Evolutionary conservation across 1,284 basidiomycete genomes (phyloP), one percentile per base, ranked within the genome.

Genomic region (Austropuccinia psidii): DNA sequence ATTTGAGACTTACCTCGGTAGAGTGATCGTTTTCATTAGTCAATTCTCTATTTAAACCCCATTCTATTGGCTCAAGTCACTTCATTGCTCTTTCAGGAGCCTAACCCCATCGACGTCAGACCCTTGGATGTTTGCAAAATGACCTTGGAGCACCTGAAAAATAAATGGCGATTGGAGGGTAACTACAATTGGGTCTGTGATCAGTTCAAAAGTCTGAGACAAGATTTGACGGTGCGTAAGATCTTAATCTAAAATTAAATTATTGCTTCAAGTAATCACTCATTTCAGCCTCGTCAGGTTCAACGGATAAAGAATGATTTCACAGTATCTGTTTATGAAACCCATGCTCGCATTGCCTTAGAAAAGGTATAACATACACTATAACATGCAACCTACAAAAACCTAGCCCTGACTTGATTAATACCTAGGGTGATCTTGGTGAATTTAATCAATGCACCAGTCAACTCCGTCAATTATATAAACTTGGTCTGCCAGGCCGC

Each of bases 241-340:
- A 54, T 19, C 55, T 43, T 41, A 17, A 39, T 27, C 15, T 57
- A 13, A 21, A 24, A 29, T n/a, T n/a, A n/a, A n/a, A n/a, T 29
- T 15, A 7, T 9, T 27, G 29, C 35, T 62, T 17, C 17, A 15
- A 17, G 39, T 39, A 37, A 45, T 75, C 13, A 55, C 17, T 68
- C 75, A 72, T 55, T 60, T 60, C 76, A 50, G 75, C 61, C 79
- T 66, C 19, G n/a, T 4, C 78, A 96, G 93, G 94, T 98, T n/a
- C 96, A 99, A 84, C 88, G 95, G 41, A 97, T 99, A 80, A 97
- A 97, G 84, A 98, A 97, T 78, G 91, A 96, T 70, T 98, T 99
- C 79, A 98, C 96, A 0, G 93, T 95, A 41, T 87, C 89, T 81
- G 95, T 98, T 13, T 99, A 99, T 80, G 96, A 99, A 81, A 96